These are phyloP conservation scores for Globisporangium orthogonon DNA, from an alignment of 352 stramenopile genomes.

Conservation along the genomic window DNA sequence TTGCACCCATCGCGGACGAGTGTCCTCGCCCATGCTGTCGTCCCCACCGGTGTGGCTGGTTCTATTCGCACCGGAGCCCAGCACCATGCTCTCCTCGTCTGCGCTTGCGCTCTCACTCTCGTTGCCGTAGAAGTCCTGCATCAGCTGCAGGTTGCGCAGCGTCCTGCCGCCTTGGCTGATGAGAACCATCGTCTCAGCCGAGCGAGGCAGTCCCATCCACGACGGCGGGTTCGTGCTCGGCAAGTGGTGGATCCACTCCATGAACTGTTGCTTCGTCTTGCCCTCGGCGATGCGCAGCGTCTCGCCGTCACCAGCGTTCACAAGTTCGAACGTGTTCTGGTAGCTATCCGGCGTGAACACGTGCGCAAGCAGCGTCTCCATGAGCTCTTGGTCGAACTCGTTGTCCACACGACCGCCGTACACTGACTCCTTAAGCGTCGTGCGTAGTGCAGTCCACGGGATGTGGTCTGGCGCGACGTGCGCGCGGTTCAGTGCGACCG, in stretches of 20 bases:
- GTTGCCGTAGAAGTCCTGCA: slow-evolving; percentile 78
- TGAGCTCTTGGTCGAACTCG: slow-evolving; percentile 93
- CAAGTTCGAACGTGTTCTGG: slow-evolving; percentile 78
- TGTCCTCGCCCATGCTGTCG: slow-evolving; percentile 24
- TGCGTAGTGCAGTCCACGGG: slow-evolving; percentile 97
- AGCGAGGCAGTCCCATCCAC: slow-evolving; percentile 91
- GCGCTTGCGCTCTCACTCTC: slow-evolving; percentile 30
- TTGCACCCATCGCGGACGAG: slow-evolving; percentile 75
- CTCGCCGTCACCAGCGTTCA: slow-evolving; percentile 29
- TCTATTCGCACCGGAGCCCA: slow-evolving; percentile 15
- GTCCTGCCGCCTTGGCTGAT: slow-evolving; percentile 71
- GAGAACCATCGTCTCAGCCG: slow-evolving; percentile 88
- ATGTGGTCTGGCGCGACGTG: slow-evolving; percentile 95
- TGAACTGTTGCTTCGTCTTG: slow-evolving; percentile 90
- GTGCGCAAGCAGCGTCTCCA: slow-evolving; percentile 91
- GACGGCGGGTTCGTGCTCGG: slow-evolving; percentile 88
- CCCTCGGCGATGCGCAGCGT: slow-evolving; percentile 79
- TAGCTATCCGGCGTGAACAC: slow-evolving; percentile 95
- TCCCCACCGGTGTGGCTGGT: slow-evolving; percentile 20
- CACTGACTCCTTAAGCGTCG: slow-evolving; percentile 94
- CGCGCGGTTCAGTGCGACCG: slow-evolving; percentile 65
- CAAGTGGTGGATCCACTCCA: slow-evolving; percentile 85
- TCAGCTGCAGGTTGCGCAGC: slow-evolving; percentile 74
- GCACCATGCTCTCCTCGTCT: slow-evolving; percentile 64
- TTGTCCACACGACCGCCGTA: slow-evolving; percentile 98